Evolutionary conservation across 2,329 filamentous ascomycete genomes (phyloP).

Genomic region (Diaporthe citriasiana): DNA sequence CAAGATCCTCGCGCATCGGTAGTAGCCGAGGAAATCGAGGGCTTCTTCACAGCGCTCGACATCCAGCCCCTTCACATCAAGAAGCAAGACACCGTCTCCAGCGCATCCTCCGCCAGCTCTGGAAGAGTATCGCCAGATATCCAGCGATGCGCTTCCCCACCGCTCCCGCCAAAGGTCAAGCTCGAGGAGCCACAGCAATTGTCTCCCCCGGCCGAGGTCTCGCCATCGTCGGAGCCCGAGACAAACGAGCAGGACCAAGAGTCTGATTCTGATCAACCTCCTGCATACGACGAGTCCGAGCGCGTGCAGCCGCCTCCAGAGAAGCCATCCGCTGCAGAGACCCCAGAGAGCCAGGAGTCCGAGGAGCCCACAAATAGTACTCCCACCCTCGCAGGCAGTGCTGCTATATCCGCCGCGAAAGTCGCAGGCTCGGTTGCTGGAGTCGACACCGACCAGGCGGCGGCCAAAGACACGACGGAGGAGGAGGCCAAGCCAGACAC

Average conservation of each 20-base stretch:
- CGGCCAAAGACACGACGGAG: not conserved
- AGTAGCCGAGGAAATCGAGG: conserved; percentile 38
- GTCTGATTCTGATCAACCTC: conserved; percentile 20
- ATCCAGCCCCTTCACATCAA: conserved; percentile 37
- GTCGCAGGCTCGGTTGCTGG: conserved; percentile 11
- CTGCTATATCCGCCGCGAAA: conserved; percentile 1
- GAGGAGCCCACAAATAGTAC: not conserved
- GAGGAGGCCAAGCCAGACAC: not conserved
- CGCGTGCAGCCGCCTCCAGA: conserved; percentile 36
- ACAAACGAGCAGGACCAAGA: not conserved
- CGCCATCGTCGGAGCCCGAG: not conserved
- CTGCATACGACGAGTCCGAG: conserved; percentile 39
- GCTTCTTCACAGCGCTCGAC: conserved; percentile 38
- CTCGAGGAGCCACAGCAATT: conserved; percentile 10
- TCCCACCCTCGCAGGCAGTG: not conserved
- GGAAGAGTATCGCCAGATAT: conserved; percentile 14
- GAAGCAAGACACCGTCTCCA: conserved; percentile 30
- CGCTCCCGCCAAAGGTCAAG: conserved; percentile 40
- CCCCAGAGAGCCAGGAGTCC: not conserved
- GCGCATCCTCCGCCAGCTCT: not conserved
- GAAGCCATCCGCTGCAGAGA: conserved; percentile 7
- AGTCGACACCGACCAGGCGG: not conserved
- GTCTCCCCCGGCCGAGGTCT: not conserved
- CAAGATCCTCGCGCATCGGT: conserved; percentile 36
- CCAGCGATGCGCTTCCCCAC: conserved; percentile 36